Base-by-base conservation (phyloP, 345 rosid genomes). In the Syzygium oleosum region DNA sequence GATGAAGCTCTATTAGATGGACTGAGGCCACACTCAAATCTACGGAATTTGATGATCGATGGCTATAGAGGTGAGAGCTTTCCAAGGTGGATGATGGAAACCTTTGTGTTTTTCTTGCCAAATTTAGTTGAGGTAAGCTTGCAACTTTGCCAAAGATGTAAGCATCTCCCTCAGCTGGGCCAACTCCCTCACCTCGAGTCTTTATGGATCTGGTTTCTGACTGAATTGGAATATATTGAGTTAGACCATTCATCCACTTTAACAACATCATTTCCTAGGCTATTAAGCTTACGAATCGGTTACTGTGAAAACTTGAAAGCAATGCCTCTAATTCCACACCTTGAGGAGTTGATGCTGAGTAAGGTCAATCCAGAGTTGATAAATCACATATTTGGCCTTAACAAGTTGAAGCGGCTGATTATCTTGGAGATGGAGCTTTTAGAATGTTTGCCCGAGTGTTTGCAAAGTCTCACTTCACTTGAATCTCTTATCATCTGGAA, bases 71-170 rank as follows among this genome's bases (percentile, higher is more conserved):
- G 93, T 52, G 43, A 38, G 16, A 25, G 49, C 5, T 89, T 87
- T 87, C 92, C 91, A n/a, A 38, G 61, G 12, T 56, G n/a, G 61
- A 56, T 56, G 61, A 84, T 90, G 93, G 89, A 84, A 87, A 73
- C 41, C 12, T 12, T 41, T 31, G 52, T 52, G 17, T 22, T 22
- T 34, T 83, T 61, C 53, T 84, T 91, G 34, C 89, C 90, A n/a
- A 89, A 85, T 77, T 53, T 90, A 52, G 85, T 85, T n/a, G 84
- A 87, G 65, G 63, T 90, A 16, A 49, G 23, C 14, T 55, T 89
- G 84, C 17, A 56, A 6, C 54, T 59, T 43, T 90, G 89, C 49
- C 63, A 23, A 52, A 90, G 89, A 65, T 88, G 92, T 59, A 51
- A 52, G 11, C n/a, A 65, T 68, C 90, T 88, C 22, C 92, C 92